These are phyloP conservation scores for Dalbergia cultrata DNA, from an alignment of 306 rosid genomes.

Conservation along the genomic window DNA sequence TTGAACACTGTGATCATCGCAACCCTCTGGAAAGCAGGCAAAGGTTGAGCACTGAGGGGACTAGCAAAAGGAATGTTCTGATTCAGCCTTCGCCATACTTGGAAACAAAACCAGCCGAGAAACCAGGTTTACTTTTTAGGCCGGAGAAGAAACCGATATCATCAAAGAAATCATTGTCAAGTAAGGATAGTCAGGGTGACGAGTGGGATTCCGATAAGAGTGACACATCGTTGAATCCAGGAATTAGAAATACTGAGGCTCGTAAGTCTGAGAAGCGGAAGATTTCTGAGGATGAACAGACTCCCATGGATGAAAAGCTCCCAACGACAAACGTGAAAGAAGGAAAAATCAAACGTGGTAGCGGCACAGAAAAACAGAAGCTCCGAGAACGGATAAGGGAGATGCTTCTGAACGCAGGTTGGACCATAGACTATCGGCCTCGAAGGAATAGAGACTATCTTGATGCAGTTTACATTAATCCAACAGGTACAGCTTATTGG, in stretches of 20 bases:
- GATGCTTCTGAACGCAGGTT: constrained; percentile 87
- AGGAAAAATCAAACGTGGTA: constrained; percentile 84
- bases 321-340: constrained; percentile 62
- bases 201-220: constrained; percentile 75
- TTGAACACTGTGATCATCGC: constrained; percentile 54
- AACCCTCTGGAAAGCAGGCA: constrained; percentile 64
- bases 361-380: constrained; percentile 96
- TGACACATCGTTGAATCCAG: constrained; percentile 68
- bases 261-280: constrained; percentile 57
- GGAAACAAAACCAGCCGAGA: constrained; percentile 59
- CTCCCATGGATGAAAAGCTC: constrained; percentile 66
- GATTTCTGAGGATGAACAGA: constrained; percentile 61
- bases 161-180: constrained; percentile 60
- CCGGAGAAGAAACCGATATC: constrained; percentile 60
- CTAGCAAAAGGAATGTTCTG: constrained; percentile 57
- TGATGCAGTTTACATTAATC: constrained; percentile 95
- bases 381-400: constrained; percentile 85
- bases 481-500: constrained; percentile 95
- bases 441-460: constrained; percentile 96
- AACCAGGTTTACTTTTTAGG: constrained; percentile 55
- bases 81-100: constrained; percentile 51
- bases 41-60: constrained; percentile 61
- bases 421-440: constrained; percentile 97
- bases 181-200: constrained; percentile 62
- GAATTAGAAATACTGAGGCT: constrained; percentile 59